phyloP scores from a whole-genome alignment of 2,329 filamentous ascomycete species.

The Tympanopsis confertula region DNA sequence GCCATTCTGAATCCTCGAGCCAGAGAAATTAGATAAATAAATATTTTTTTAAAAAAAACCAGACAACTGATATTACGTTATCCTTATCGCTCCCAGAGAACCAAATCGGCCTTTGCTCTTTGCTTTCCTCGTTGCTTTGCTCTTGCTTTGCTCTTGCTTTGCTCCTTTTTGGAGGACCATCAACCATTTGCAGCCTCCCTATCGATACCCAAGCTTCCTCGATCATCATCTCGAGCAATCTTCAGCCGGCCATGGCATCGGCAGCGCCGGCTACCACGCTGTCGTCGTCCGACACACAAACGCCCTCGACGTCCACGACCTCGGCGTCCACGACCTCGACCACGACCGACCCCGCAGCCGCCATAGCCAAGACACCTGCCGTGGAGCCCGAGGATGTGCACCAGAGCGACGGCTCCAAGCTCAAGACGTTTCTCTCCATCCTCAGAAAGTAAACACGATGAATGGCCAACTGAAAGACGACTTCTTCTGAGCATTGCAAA shows the following conservation, averaged over 20 bases:
- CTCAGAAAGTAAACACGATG: slow-evolving; percentile 61
- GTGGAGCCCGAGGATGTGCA: slow-evolving; percentile 33
- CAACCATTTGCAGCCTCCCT: no score
- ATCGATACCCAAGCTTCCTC: no score
- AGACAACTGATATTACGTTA: no score
- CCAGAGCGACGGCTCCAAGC: slow-evolving; percentile 72
- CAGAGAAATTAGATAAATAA: no score
- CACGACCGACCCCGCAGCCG: slow-evolving; percentile 8
- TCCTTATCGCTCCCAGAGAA: no score
- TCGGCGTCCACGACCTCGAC: slow-evolving; percentile 13
- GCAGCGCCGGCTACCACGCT: background rate
- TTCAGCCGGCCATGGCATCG: background rate
- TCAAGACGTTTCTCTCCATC: slow-evolving; percentile 79
- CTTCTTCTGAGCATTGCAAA: slow-evolving; percentile 3
- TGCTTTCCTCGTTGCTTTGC: no score
- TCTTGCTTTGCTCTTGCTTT: no score
- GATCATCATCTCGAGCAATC: no score
- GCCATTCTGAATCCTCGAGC: no score
- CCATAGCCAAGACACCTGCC: slow-evolving; percentile 23
- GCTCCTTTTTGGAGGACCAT: no score
- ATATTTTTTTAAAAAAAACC: no score
- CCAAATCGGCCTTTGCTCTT: no score
- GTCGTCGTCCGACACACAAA: background rate
- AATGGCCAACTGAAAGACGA: background rate
- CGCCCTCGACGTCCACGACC: slow-evolving; percentile 3